Conservation (phyloP, 495 filamentous ascomycete species). For the Tuber borchii region DNA sequence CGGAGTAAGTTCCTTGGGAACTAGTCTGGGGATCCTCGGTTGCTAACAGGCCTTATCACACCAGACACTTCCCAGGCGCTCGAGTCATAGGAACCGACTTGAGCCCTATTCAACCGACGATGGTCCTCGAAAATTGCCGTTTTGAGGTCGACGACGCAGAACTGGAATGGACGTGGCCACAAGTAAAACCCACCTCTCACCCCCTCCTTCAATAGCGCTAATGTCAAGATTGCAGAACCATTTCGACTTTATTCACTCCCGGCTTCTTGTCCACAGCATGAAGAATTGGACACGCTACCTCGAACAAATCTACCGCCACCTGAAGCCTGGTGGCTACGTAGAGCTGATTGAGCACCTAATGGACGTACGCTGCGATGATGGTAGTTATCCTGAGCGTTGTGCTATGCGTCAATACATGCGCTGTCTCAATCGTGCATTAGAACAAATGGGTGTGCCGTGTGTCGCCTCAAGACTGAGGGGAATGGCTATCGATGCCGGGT, state of each 20-base stretch:
- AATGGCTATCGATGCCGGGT: conserved; percentile 18
- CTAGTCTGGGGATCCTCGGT: not conserved
- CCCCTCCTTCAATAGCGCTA: not conserved
- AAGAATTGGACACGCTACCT: conserved; percentile 51
- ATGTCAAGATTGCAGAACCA: conserved; percentile 49
- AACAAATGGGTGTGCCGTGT: conserved; percentile 11
- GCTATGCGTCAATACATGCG: conserved; percentile 19
- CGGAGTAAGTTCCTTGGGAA: conserved; percentile 23
- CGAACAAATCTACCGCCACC: conserved; percentile 25
- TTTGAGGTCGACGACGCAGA: conserved; percentile 57
- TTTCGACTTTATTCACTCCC: conserved; percentile 63
- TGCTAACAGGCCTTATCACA: not conserved
- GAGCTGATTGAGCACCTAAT: conserved; percentile 28
- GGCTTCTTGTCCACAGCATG: conserved; percentile 53
- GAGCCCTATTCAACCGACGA: conserved; percentile 39
- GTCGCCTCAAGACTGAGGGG: conserved; percentile 15
- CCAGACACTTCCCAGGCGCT: conserved; percentile 21
- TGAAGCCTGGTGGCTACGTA: conserved; percentile 33
- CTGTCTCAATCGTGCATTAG: conserved; percentile 12
- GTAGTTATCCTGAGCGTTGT: conserved; percentile 20
- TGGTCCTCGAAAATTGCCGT: conserved; percentile 51
- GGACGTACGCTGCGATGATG: conserved; percentile 23
- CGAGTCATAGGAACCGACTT: conserved; percentile 32
- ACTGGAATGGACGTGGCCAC: conserved; percentile 43
- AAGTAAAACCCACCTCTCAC: conserved; percentile 3